Base-by-base conservation (phyloP, 2,329 filamentous ascomycete species). In the Apiospora aurea region DNA sequence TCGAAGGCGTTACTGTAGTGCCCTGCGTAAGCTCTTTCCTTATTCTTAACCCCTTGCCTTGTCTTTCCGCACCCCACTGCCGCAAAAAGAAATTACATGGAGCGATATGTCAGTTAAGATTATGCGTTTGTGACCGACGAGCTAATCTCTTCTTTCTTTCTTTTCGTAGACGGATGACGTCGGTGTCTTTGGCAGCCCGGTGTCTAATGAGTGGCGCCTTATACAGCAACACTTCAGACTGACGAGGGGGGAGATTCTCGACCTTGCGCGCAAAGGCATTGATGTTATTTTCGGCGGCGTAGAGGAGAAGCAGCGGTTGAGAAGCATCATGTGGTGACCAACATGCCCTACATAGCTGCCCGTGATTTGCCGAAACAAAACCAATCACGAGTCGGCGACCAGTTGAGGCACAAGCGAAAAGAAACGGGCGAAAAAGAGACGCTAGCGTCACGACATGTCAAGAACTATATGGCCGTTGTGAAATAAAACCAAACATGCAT, bases 171-270 rank as follows among this genome's bases (percentile, higher is more conserved):
- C 94, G 1, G 94, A 96, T 78, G 93, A 96, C 77, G 92, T 96
- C 13, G 94, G 93, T 1, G 90, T 96, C 29, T 96, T 96, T 77
- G 91, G 91, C 69, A 95, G 92, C 77, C 86, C 89, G 0, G 81
- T 95, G 4, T 95, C 93, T 0, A 91, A 94, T 75, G 94, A 97
- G 80, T 96, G 95, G 80, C 83, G 86, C 10, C 87, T 96, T 2
- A 92, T 93, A 4, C 90, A 92, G 1, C 81, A 91, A 75, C 90
- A 95, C 78, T 96, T 96, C 77, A 79, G 81, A 0, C 84, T 96
- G 8, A 79, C 77, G 16, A 79, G 79, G 3, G 72, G 77, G 6
- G 83, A 86, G 21, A 83, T 88, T 1, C 84, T 89, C 71, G 79
- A 80, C 0, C 81, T 96, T 26, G 90, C 89, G n/a, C 86, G 87